Percentiles rank a stretch among this genome's conserved stretches.
These are phyloP conservation scores for Elongisporangium undulatum DNA, from an alignment of 352 stramenopile species.

Conservation along the genomic window DNA sequence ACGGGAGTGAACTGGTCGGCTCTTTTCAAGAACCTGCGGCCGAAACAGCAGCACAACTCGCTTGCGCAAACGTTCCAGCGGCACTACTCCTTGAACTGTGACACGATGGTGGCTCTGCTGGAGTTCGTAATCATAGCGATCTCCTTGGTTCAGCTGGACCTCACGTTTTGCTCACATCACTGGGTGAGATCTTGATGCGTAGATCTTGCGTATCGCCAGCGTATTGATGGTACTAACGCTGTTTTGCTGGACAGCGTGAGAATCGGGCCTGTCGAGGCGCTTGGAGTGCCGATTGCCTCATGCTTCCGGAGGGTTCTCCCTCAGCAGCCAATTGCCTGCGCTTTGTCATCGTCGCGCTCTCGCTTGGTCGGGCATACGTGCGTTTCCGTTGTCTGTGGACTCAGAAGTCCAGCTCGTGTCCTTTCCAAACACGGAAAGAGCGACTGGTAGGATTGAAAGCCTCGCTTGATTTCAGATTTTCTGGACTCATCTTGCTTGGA, in stretches of 20 bases:
- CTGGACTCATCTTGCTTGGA: too few relatives aligned
- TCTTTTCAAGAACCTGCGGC: constrained; percentile 7
- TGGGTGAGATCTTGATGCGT: constrained; percentile 20
- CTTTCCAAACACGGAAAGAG: too few relatives aligned
- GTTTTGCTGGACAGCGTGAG: constrained; percentile 21
- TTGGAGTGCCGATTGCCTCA: constrained; percentile 14
- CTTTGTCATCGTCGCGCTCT: constrained; percentile 11
- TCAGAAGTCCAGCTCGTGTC: constrained; percentile 4
- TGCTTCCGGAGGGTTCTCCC: constrained; percentile 36
- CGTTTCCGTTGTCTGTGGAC: constrained; percentile 17
- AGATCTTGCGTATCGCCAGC: not conserved
- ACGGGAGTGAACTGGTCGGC: constrained; percentile 9
- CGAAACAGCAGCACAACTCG: constrained; percentile 13
- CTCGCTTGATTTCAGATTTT: too few relatives aligned
- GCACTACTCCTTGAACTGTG: constrained; percentile 28
- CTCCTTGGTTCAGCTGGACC: constrained; percentile 32
- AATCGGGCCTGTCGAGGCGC: constrained; percentile 31
- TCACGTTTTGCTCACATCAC: constrained; percentile 22
- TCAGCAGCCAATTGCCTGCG: constrained; percentile 26
- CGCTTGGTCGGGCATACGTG: constrained; percentile 9
- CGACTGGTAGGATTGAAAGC: too few relatives aligned
- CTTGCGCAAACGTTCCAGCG: constrained; percentile 40
- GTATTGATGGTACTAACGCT: too few relatives aligned
- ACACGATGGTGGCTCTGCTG: constrained; percentile 27
- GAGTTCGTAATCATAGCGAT: constrained; percentile 42